Evolutionary conservation across 768 basidiomycete species (phyloP).

Genomic region (Scleroderma bovista): DNA sequence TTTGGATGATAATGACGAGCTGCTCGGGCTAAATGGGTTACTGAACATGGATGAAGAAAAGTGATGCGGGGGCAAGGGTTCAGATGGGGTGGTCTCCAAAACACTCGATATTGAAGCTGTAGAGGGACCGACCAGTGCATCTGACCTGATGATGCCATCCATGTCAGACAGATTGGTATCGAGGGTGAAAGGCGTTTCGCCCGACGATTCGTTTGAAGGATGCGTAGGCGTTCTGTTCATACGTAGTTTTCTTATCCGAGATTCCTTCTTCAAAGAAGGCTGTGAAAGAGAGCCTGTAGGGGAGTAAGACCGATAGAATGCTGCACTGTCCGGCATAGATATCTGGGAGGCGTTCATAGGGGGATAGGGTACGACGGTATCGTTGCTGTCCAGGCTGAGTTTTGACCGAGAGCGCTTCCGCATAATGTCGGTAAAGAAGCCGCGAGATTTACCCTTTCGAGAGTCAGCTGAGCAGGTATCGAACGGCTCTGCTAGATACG

Average conservation of each 20-base stretch:
- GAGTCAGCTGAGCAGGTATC: slow-evolving; percentile 31
- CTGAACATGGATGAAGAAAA: slow-evolving; percentile 28
- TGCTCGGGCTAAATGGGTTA: slow-evolving; percentile 30
- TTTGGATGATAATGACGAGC: slow-evolving; percentile 12
- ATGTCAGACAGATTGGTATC: slow-evolving; percentile 48
- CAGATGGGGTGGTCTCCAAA: slow-evolving; percentile 31
- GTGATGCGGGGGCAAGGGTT: slow-evolving; percentile 36
- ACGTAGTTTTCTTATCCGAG: slow-evolving; percentile 14
- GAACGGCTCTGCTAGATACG: slow-evolving; percentile 21
- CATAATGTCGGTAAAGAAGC: slow-evolving; percentile 36
- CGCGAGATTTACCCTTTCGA: slow-evolving; percentile 45
- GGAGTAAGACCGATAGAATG: slow-evolving; percentile 1
- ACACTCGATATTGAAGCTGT: slow-evolving; percentile 11
- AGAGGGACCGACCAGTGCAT: slow-evolving; percentile 12
- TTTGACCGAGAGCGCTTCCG: slow-evolving; percentile 36
- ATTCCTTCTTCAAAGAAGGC: slow-evolving; percentile 20
- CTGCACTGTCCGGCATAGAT: slow-evolving; percentile 14
- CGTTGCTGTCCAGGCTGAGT: slow-evolving; percentile 31
- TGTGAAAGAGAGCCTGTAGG: slow-evolving; percentile 5
- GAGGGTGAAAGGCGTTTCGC: slow-evolving; percentile 14
- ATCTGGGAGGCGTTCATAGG: slow-evolving; percentile 32
- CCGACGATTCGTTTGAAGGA: slow-evolving; percentile 29
- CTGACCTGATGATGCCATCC: slow-evolving; percentile 70
- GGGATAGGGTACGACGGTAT: slow-evolving; percentile 29
- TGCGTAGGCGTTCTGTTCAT: slow-evolving; percentile 18